Percentiles rank a stretch among this genome's conserved stretches.
These are phyloP conservation scores for Fusarium tanahbumbuense DNA, from an alignment of 2,329 filamentous ascomycete genomes.

Conservation along the genomic window DNA sequence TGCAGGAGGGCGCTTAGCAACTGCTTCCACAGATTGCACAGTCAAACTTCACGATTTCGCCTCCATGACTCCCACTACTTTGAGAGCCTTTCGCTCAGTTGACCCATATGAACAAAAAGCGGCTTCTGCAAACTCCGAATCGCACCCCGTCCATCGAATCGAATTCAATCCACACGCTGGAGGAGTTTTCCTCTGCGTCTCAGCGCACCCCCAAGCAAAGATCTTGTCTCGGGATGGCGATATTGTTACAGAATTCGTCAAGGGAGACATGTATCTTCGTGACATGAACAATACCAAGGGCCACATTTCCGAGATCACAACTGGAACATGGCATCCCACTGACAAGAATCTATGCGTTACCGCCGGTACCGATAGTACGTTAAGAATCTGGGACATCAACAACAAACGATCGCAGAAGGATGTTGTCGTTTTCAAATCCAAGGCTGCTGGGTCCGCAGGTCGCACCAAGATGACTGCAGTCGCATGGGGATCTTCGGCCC, in stretches of 20 bases:
- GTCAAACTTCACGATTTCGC: conserved; percentile 96
- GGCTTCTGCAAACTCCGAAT: conserved; percentile 76
- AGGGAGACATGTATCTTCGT: conserved; percentile 97
- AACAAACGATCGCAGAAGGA: conserved; percentile 90
- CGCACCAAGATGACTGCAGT: conserved; percentile 94
- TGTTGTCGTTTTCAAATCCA: conserved; percentile 95
- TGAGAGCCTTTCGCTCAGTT: conserved; percentile 91
- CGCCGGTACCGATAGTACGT: conserved; percentile 91
- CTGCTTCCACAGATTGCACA: conserved; percentile 90
- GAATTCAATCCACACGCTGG: conserved; percentile 88
- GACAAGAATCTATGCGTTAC: conserved; percentile 89
- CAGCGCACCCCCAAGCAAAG: conserved; percentile 89
- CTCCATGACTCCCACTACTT: conserved; percentile 92
- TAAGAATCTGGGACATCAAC: conserved; percentile 97
- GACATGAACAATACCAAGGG: conserved; percentile 99
- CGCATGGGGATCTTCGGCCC: conserved; percentile 80
- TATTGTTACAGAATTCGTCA: conserved; percentile 86
- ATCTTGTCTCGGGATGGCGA: conserved; percentile 92
- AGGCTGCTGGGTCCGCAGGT: conserved; percentile 85
- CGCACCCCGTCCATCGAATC: conserved; percentile 87
- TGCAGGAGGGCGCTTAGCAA: conserved; percentile 84
- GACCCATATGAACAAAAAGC: conserved; percentile 84
- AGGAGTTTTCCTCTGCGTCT: conserved; percentile 84
- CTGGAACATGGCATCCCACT: conserved; percentile 89
- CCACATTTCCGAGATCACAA: conserved; percentile 91